A percentile compares a stretch with the other conserved stretches of the same genome.
Conservation (phyloP, 345 rosid genomes). For the Gossypium arboreum region DNA sequence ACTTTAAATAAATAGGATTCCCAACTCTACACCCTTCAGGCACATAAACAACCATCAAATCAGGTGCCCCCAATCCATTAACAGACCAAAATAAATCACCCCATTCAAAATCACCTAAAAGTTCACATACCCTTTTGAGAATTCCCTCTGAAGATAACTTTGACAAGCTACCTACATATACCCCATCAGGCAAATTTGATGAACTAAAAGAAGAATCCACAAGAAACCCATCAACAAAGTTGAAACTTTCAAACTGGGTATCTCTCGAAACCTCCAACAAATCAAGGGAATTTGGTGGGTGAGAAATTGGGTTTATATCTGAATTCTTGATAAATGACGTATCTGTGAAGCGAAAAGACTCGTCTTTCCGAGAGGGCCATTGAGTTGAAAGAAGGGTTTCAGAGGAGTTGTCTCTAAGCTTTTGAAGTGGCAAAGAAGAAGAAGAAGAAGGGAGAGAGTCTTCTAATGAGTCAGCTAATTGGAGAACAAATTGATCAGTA, state of each 20-base stretch:
- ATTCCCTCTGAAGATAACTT: constrained; percentile 37
- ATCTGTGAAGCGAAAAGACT: constrained; percentile 85
- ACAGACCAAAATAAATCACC: constrained; percentile 91
- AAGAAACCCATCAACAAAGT: constrained; percentile 67
- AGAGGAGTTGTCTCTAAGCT: constrained; percentile 65
- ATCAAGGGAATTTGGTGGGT: constrained; percentile 33
- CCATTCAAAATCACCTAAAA: constrained; percentile 49
- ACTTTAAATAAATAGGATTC: constrained; percentile 65
- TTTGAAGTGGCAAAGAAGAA: constrained; percentile 48
- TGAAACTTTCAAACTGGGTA: constrained; percentile 41
- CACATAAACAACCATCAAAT: constrained; percentile 75
- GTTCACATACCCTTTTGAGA: constrained; percentile 41
- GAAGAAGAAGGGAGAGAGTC: constrained; percentile 54
- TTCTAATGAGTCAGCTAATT: constrained; percentile 84
- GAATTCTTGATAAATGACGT: constrained; percentile 64
- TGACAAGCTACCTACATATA: constrained; percentile 65
- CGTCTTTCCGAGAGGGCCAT: constrained; percentile 90
- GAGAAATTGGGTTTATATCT: constrained; percentile 54
- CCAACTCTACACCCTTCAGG: constrained; percentile 70
- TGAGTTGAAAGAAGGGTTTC: constrained; percentile 64
- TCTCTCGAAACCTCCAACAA: constrained; percentile 29
- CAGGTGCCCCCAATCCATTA: constrained; percentile 88
- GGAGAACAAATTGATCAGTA: constrained; percentile 86
- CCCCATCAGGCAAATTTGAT: constrained; percentile 64
- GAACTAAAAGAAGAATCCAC: constrained; percentile 41